A percentile compares a stretch with the other conserved stretches of the same genome.
Conservation (phyloP, 1,284 basidiomycete genomes). For the Tetrapyrgos nigripes region DNA sequence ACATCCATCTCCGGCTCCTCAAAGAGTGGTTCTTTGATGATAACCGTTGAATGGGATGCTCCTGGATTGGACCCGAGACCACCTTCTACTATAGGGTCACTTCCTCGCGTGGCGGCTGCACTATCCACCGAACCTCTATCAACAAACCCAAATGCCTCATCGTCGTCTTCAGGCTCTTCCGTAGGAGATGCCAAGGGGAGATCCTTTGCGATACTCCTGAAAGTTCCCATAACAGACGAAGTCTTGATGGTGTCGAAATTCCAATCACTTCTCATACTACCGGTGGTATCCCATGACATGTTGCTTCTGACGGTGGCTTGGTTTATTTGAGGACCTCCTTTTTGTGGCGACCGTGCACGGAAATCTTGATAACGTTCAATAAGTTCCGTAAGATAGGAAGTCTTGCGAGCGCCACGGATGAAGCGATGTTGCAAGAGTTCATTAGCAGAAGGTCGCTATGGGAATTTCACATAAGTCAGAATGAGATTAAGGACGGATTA, state of each 20-base stretch:
- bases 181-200: conserved; percentile 59
- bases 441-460: conserved; percentile 86
- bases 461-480: conserved; percentile 7
- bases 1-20: conserved; percentile 46
- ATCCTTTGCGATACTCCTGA: conserved; percentile 71
- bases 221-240: conserved; percentile 75
- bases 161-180: conserved; percentile 53
- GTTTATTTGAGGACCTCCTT: conserved; percentile 52
- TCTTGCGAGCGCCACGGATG: conserved; percentile 84
- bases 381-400: conserved; percentile 83
- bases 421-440: conserved; percentile 94
- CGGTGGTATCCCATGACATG: conserved; percentile 67
- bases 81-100: conserved; percentile 48
- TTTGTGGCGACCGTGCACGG: conserved; percentile 62
- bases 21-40: conserved; percentile 57
- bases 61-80: conserved; percentile 58
- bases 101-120: conserved; percentile 67
- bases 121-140: conserved; percentile 60
- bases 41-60: conserved; percentile 72
- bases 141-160: conserved; percentile 50
- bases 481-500: conserved; percentile 5
- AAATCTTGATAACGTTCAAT: conserved; percentile 85
- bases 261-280: conserved; percentile 90
- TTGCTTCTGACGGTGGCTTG: conserved; percentile 63
- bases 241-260: conserved; percentile 92